phyloP scores from a whole-genome alignment of 495 filamentous ascomycete genomes.

The Penicillium antarcticum region DNA sequence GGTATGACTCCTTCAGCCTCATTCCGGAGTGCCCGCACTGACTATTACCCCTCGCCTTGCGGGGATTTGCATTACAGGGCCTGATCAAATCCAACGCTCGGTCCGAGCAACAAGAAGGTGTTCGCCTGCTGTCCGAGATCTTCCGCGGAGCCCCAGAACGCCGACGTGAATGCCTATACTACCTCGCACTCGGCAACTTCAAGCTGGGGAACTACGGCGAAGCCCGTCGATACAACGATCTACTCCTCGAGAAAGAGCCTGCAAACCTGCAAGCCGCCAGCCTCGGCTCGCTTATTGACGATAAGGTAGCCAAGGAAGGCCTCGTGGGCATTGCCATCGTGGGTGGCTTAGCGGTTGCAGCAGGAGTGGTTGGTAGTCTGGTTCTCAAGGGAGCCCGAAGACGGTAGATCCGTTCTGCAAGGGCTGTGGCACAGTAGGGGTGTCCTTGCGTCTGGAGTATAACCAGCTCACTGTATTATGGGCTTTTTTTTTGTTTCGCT shows the following conservation, averaged over 20 bases:
- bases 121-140: constrained; percentile 92
- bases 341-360: constrained; percentile 87
- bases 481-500: too few relatives aligned
- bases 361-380: constrained; percentile 86
- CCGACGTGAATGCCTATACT: constrained; percentile 95
- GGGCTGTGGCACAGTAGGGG: constrained; percentile 14
- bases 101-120: constrained; percentile 88
- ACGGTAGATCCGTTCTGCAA: constrained; percentile 37
- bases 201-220: constrained; percentile 97
- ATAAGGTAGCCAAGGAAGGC: constrained; percentile 93
- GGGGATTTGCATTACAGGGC: constrained; percentile 53
- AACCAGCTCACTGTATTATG: background rate
- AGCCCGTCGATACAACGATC: constrained; percentile 89
- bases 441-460: constrained; percentile 8
- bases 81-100: constrained; percentile 87
- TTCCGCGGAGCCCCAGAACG: constrained; percentile 89
- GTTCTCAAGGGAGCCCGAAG: constrained; percentile 68
- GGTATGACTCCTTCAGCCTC: constrained; percentile 49
- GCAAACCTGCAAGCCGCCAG: constrained; percentile 85
- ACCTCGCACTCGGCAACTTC: constrained; percentile 94
- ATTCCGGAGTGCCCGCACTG: constrained; percentile 3
- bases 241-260: constrained; percentile 83
- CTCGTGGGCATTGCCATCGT: constrained; percentile 95
- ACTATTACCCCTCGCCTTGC: constrained; percentile 10
- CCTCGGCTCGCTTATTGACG: constrained; percentile 82